Evolutionary conservation across 179 eudicot species (phyloP).

Genomic region (Beta macrorhiza): DNA sequence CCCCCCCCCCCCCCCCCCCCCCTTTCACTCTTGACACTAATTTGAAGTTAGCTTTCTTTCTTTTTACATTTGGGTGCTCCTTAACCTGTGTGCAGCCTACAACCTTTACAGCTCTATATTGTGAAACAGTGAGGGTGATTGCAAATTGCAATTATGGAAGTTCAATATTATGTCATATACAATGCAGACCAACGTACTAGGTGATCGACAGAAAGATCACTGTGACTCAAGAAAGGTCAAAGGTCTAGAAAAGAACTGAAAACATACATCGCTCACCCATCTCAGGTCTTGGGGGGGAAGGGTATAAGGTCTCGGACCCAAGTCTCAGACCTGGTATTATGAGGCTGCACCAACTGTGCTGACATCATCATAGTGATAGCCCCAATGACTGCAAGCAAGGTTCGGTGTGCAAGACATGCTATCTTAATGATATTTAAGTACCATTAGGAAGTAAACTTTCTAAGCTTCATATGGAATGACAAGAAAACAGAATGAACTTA

Average conservation of each 20-base stretch:
- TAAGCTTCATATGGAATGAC: not conserved
- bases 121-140: not conserved
- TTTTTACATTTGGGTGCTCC: not conserved
- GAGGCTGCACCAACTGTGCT: not conserved
- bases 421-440: not conserved
- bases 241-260: not conserved
- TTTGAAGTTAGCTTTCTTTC: not conserved
- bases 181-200: no score
- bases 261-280: not conserved
- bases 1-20: no score
- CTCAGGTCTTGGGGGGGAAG: not conserved
- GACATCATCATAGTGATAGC: not conserved
- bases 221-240: not conserved
- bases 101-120: not conserved
- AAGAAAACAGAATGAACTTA: slow-evolving; percentile 44
- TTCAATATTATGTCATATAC: not conserved
- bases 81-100: not conserved
- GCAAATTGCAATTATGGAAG: not conserved
- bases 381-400: not conserved
- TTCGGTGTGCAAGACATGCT: not conserved
- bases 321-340: no score
- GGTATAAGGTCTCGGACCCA: not conserved
- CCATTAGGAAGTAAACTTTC: not conserved
- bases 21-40: not conserved
- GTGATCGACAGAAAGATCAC: not conserved